Evolutionary conservation across 1,284 basidiomycete genomes (phyloP), one percentile per base, ranked within the genome.

Genomic region (Pyrrhoderma noxium): DNA sequence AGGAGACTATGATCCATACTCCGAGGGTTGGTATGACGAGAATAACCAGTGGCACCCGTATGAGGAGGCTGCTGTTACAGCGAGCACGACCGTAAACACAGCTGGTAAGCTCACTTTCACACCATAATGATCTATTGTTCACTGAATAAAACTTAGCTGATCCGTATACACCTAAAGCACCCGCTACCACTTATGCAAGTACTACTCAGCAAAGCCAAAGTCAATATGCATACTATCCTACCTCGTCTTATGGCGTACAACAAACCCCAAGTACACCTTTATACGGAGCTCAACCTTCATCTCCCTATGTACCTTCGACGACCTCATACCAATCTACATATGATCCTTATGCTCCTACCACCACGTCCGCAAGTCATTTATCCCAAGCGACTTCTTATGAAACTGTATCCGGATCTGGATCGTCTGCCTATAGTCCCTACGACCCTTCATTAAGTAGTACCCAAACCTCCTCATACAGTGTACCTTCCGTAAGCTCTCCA

Each of bases 341-440:
- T 40, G 53, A 55, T 36, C 22, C 53, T 18, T 55, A 55, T 19
- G 51, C 36, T 31, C 49, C 53, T 42, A 38, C 44, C 27, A 16
- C 49, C 45, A 41, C 35, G 56, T 56, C 48, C 41, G 56, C 21
- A 45, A 58, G 42, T 56, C 53, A 41, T 21, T 7, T n/a, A 40
- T 14, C 38, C 11, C 16, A 16, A 8, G 22, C 21, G 9, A 27
- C 13, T 37, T 31, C 44, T n/a, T 38, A 43, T 40, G 43, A 43
- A n/a, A n/a, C n/a, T n/a, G n/a, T n/a, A 37, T 47, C 23, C 46
- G 41, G 39, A 13, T 27, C 51, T 31, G 19, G 58, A 11, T 44
- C 51, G 23, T 49, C 54, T 35, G 51, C 53, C 3, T 60, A 64
- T 53, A 64, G 67, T 50, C 61, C 64, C 23, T 70, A 69, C 58